These are phyloP conservation scores for Fusarium agapanthi DNA, from an alignment of 2,329 filamentous ascomycete species.

Conservation along the genomic window DNA sequence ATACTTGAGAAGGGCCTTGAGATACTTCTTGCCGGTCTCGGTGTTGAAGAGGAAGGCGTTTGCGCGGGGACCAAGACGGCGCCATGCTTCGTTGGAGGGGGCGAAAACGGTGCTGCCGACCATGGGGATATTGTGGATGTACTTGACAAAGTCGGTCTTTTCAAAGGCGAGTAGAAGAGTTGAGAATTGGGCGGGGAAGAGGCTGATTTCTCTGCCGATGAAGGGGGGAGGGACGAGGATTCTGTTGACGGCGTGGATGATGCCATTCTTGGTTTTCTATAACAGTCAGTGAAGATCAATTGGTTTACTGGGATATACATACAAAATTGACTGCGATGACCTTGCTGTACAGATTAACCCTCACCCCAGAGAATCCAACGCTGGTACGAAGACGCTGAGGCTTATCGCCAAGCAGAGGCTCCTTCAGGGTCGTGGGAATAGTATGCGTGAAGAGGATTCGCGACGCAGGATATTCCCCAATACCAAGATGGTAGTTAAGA, in stretches of 20 bases:
- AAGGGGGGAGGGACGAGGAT: constrained; percentile 80
- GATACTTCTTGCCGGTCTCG: constrained; percentile 74
- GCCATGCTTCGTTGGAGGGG: constrained; percentile 83
- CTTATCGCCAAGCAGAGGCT: constrained; percentile 67
- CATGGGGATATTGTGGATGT: constrained; percentile 61
- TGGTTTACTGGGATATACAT: constrained; percentile 35
- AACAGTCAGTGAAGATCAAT: not conserved
- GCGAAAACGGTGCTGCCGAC: constrained; percentile 81
- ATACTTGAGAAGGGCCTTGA: constrained; percentile 81
- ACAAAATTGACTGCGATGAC: constrained; percentile 77
- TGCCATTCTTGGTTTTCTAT: constrained; percentile 77
- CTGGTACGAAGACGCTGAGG: constrained; percentile 78
- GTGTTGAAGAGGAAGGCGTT: constrained; percentile 87
- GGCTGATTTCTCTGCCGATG: constrained; percentile 61
- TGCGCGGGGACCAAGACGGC: constrained; percentile 73
- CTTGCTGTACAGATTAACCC: constrained; percentile 80
- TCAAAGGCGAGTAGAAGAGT: constrained; percentile 78
- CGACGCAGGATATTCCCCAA: constrained; percentile 71
- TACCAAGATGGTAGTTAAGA: constrained; percentile 78
- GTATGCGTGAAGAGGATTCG: constrained; percentile 77
- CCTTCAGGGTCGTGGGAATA: constrained; percentile 72
- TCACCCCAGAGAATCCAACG: constrained; percentile 68
- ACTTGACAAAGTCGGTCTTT: constrained; percentile 75
- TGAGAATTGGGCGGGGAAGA: constrained; percentile 80
- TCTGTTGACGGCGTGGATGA: constrained; percentile 79